Evolutionary conservation across 805 yeast genomes (phyloP), one percentile per base, ranked within the genome.

Genomic region (Saturnispora diversa): DNA sequence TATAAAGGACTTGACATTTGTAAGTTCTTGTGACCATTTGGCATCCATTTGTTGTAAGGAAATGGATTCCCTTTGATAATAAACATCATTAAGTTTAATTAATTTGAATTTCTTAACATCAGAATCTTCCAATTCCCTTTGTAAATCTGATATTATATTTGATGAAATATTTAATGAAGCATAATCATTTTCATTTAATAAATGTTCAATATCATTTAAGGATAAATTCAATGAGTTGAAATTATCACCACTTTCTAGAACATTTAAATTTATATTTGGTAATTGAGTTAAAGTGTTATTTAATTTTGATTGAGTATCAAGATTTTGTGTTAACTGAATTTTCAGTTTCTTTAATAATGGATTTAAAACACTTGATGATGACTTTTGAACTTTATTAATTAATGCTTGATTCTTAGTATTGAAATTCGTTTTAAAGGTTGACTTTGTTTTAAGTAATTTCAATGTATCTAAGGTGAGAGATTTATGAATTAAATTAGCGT

Each of bases 11-110:
- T 44, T 46, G 27, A 58, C 37, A 25, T 46, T 45, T 8, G 33
- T 39, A 35, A 60, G 40, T 29, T 56, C 50, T n/a, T 42, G 38
- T 22, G 44, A 44, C 64, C 63, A 61, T 42, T 58, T 58, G 17
- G 44, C 30, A 26, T 57, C 53, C 45, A 53, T 29, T 11, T 42
- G 44, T 19, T 48, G 49, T 31, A 60, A 23, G 13, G 27, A 15
- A 4, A 42, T 36, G 5, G 52, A 44, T 39, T 59, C 56, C 5
- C 49, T 37, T 34, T 51, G 51, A 34, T 53, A 53, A 17, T 50
- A 49, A 22, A 49, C 46, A 32, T 58, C 60, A 31, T 50, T 52
- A 40, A 59, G 42, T 32, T 53, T 50, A 22, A 50, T 48, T n/a
- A 59, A 42, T 37, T 46, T 49, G 42, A 60, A 60, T 39, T 55